These are phyloP conservation scores for Diaporthe helianthi DNA, from an alignment of 2,329 filamentous ascomycete genomes.

Conservation along the genomic window DNA sequence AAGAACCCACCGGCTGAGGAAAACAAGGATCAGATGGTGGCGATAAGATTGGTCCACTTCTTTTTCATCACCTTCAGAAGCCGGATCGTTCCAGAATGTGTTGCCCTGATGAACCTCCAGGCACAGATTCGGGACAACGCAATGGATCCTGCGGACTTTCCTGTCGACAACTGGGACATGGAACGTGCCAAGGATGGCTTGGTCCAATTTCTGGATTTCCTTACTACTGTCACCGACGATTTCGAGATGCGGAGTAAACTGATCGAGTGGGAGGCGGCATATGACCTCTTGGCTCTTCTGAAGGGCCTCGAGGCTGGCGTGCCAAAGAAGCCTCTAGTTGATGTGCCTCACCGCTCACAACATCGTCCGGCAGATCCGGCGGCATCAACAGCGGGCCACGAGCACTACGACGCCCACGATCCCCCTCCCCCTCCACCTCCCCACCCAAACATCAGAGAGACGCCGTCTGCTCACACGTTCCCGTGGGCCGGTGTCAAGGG, in stretches of 20 bases:
- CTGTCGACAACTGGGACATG: conserved; percentile 96
- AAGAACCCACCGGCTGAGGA: conserved; percentile 53
- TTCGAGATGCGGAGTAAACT: conserved; percentile 82
- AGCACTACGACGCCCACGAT: conserved; percentile 41
- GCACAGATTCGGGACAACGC: conserved; percentile 83
- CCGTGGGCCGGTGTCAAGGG: conserved; percentile 83
- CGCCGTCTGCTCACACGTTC: conserved; percentile 62
- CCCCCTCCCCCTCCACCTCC: conserved; percentile 53
- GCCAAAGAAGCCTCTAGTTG: conserved; percentile 76
- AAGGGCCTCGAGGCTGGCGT: conserved; percentile 89
- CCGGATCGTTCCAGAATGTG: conserved; percentile 91
- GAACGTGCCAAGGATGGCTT: conserved; percentile 95
- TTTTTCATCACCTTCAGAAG: conserved; percentile 92
- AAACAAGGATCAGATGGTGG: conserved; percentile 60
- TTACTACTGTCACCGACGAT: conserved; percentile 87
- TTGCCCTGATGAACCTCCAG: conserved; percentile 92
- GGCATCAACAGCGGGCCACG: conserved; percentile 46
- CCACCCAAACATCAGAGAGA: conserved; percentile 61
- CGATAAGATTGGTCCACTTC: conserved; percentile 78
- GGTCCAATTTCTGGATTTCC: conserved; percentile 92
- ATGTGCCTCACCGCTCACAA: conserved; percentile 50
- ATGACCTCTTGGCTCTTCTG: conserved; percentile 86
- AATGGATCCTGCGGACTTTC: conserved; percentile 84
- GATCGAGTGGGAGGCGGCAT: conserved; percentile 90
- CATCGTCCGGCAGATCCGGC: conserved; percentile 38